Evolutionary conservation across 371 early-diverging fungal species (phyloP), one percentile per base, ranked within the genome.

Genomic region (Zancudomyces culisetae): DNA sequence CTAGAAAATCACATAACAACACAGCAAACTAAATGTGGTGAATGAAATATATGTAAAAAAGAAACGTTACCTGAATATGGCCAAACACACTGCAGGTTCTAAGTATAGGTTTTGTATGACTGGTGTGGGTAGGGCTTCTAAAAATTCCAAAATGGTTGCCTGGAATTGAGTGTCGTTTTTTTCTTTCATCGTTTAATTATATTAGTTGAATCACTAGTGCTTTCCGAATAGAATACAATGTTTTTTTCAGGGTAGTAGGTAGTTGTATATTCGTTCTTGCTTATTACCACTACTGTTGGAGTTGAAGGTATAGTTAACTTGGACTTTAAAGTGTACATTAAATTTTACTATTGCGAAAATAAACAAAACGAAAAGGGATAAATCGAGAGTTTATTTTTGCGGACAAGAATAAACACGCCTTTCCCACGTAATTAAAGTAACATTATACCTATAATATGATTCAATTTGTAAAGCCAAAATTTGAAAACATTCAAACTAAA

Each of bases 31-130:
- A n/a, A n/a, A n/a, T n/a, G n/a, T n/a, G n/a, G 23, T 10, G 8
- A 21, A 47, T 24, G 4, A 27, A 10, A 26, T 18, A 26, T 10
- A 18, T 48, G 18, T 6, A 26, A 48, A 10, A 27, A 22, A 18
- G 28, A 3, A 24, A 22, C 18, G 18, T 2, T 26, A 49, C 85
- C 95, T 76, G 56, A 91, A 83, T 45, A 91, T 79, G 22, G 92
- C 90, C 40, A 94, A 72, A 61, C 91, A 92, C 57, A 92, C 87
- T 13, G 95, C 83, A 13, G 93, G 92, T 48, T 84, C 84, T 51
- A 78, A 68, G 55, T 86, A 94, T 24, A 94, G 69, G 0, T 81
- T 72, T 43, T 78, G 73, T 54, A 84, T 80, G 12, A 83, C 83
- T 45, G 71, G 64, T 18, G 72, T 66, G 0, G 87, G 87, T 26